Evolutionary conservation across 2,329 filamentous ascomycete species (phyloP).

Genomic region (Sporothrix variecibatus): DNA sequence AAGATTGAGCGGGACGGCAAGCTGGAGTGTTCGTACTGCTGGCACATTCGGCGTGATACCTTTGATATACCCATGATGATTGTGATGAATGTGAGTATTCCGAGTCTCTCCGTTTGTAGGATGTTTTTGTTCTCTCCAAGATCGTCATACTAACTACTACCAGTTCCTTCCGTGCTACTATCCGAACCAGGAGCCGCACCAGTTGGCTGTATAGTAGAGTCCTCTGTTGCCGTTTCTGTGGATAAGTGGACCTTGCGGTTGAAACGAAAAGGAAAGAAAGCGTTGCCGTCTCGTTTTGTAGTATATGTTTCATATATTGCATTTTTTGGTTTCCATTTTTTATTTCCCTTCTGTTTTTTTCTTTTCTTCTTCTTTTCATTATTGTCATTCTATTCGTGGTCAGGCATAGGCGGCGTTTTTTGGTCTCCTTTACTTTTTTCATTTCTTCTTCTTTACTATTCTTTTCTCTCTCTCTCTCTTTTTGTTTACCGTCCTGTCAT

Average conservation of each 20-base stretch:
- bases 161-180: slow-evolving; percentile 64
- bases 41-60: slow-evolving; percentile 94
- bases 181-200: slow-evolving; percentile 57
- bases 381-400: slow-evolving; percentile 6
- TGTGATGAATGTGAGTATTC: slow-evolving; percentile 85
- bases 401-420: slow-evolving; percentile 31
- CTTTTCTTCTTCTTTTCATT: background rate
- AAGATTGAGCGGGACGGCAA: slow-evolving; percentile 84
- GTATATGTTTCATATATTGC: background rate
- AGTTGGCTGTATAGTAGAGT: slow-evolving; percentile 53
- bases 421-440: background rate
- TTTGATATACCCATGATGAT: slow-evolving; percentile 99
- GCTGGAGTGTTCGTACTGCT: slow-evolving; percentile 93
- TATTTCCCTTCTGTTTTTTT: background rate
- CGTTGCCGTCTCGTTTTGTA: background rate
- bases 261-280: background rate
- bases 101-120: background rate
- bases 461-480: slow-evolving; percentile 1
- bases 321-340: background rate
- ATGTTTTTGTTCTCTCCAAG: slow-evolving; percentile 38
- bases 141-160: slow-evolving; percentile 43
- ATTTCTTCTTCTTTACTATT: background rate
- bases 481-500: background rate
- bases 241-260: background rate
- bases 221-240: background rate